Base-by-base conservation (phyloP, 345 rosid species). In the Salix exigua region DNA sequence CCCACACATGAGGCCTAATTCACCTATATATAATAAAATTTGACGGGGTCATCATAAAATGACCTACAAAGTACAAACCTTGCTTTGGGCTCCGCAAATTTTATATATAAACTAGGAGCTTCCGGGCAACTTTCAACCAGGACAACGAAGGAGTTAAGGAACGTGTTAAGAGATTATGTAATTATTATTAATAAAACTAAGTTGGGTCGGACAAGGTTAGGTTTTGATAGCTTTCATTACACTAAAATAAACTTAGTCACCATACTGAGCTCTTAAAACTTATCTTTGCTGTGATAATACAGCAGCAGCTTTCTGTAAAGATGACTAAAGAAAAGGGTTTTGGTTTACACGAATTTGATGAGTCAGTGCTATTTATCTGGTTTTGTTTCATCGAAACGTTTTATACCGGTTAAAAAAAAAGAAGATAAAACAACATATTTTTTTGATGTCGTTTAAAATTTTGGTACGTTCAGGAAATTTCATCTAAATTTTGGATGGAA, bases 321-420 rank as follows among this genome's bases (percentile, higher is more conserved):
- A n/a, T 26, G 23, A 11, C 62, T n/a, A 10, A 58, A 55, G 11
- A 11, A 40, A 42, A 55, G 9, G 61, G 61, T 9, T n/a, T 21
- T 55, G 61, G 26, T 8, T 1, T 9, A 3, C 28, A 4, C 63
- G 28, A 23, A 58, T 58, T 58, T 19, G 23, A 51, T 19, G 23
- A 51, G 2, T 3, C 18, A 7, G 7, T 19, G 35, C 0, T 33
- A 4, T 33, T 4, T 0, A 33, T 33, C 5, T 33, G 0, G 5
- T 4, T 31, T 0, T 31, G 5, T 31, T 31, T 31, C 5, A 0
- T 0, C 5, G 35, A 31, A 31, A 31, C 0, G 0, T 31, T 31
- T 31, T 0, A 0, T 31, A 31, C 5, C 1, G 4, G 5, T 31
- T 31, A 31, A 31, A 4, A 31, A 31, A 31, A 31, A 31, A 31